These are phyloP conservation scores for Arthrobotrys musiformis DNA, from an alignment of 2,329 filamentous ascomycete species.

Conservation along the genomic window DNA sequence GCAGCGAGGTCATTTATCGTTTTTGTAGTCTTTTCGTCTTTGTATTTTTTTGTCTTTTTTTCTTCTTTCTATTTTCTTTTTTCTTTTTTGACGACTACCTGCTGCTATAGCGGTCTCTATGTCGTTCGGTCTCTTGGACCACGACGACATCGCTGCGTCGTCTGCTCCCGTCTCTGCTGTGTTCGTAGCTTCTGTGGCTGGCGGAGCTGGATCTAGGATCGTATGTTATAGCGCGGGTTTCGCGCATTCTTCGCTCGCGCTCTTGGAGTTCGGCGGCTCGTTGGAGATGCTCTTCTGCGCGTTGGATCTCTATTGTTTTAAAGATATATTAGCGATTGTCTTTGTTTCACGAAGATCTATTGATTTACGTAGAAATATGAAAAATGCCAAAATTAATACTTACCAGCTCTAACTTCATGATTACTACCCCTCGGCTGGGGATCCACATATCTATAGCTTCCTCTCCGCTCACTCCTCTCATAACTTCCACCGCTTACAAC, in stretches of 20 bases:
- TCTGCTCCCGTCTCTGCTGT: slow-evolving; percentile 45
- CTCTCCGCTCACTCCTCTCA: slow-evolving; percentile 44
- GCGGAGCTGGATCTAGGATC: slow-evolving; percentile 52
- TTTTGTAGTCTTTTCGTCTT: too few species aligned
- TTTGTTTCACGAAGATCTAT: not conserved
- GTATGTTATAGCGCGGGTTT: slow-evolving; percentile 49
- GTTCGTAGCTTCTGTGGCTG: slow-evolving; percentile 49
- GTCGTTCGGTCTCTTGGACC: slow-evolving; percentile 40
- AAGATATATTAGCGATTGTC: not conserved
- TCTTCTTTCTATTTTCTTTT: not conserved
- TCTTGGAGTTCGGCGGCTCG: slow-evolving; percentile 44
- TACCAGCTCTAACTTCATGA: slow-evolving; percentile 43
- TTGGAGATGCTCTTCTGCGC: slow-evolving; percentile 56
- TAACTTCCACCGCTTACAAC: slow-evolving; percentile 54
- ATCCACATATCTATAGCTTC: slow-evolving; percentile 57
- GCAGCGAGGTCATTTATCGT: too few species aligned
- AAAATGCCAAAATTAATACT: not conserved
- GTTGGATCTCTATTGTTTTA: slow-evolving; percentile 57
- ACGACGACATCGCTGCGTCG: slow-evolving; percentile 42
- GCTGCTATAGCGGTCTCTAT: slow-evolving; percentile 40
- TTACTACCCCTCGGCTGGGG: slow-evolving; percentile 36
- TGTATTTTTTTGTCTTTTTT: not conserved
- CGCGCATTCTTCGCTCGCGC: slow-evolving; percentile 35
- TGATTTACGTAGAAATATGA: not conserved
- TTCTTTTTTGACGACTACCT: not conserved